A percentile compares a stretch with the other conserved stretches of the same genome.
These are phyloP conservation scores for Tephrocybe sp. DNA, from an alignment of 768 basidiomycete species.

Conservation along the genomic window DNA sequence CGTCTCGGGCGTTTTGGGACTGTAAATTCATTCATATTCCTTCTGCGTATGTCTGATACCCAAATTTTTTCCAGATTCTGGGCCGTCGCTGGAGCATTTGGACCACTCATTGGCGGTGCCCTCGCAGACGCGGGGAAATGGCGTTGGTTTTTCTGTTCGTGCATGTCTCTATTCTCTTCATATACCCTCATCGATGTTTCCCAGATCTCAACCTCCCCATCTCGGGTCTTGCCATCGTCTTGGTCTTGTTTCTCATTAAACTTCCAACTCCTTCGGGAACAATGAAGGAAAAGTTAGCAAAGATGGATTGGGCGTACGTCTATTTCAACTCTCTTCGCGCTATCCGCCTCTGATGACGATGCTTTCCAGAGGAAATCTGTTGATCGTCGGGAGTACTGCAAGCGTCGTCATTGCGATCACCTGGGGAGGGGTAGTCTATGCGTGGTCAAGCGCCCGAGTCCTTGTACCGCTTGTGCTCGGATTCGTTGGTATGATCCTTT, in stretches of 20 bases:
- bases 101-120: conserved; percentile 35
- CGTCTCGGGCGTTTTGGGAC: conserved; percentile 35
- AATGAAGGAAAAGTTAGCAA: conserved; percentile 33
- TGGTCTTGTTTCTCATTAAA: conserved; percentile 29
- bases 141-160: conserved; percentile 43
- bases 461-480: conserved; percentile 46
- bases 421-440: conserved; percentile 44
- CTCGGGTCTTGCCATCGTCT: conserved; percentile 24
- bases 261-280: conserved; percentile 33
- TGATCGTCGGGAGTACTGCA: conserved; percentile 36
- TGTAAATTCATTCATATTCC: conserved; percentile 16
- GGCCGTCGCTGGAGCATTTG: conserved; percentile 33
- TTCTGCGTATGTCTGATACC: neutral
- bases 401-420: conserved; percentile 42
- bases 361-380: conserved; percentile 36
- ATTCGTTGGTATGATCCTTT: conserved; percentile 31
- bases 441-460: conserved; percentile 41
- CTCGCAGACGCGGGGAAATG: conserved; percentile 32
- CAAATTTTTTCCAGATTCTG: conserved; percentile 20
- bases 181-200: neutral
- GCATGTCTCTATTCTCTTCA: neutral
- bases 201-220: conserved; percentile 43
- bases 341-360: neutral
- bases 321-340: neutral
- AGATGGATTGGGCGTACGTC: conserved; percentile 45